A percentile compares a stretch with the other conserved stretches of the same genome.
These are phyloP conservation scores for Pythium phragmitis DNA, from an alignment of 352 stramenopile species.

Conservation along the genomic window DNA sequence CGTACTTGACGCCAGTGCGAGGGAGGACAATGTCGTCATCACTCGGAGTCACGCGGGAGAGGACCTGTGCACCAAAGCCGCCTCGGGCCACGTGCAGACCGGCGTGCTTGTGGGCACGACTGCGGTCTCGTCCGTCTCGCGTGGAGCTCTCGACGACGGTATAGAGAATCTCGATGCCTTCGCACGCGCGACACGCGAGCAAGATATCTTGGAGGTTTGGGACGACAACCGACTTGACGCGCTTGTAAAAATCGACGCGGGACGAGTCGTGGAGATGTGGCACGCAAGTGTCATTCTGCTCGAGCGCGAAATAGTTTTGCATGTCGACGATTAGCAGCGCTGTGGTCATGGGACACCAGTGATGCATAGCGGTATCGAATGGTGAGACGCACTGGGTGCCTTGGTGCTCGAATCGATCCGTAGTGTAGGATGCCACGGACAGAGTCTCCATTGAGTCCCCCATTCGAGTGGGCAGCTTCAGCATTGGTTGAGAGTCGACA, in stretches of 20 bases:
- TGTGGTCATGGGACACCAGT: conserved; percentile 68
- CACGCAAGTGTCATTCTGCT: conserved; percentile 30
- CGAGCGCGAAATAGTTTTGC: conserved; percentile 65
- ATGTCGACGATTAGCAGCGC: conserved; percentile 63
- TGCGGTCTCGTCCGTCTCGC: conserved; percentile 78
- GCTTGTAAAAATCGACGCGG: conserved; percentile 42
- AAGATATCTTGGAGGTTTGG: conserved; percentile 63
- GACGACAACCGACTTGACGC: conserved; percentile 48
- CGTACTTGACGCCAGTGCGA: conserved; percentile 77
- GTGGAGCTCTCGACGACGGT: conserved; percentile 89
- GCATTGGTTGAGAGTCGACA: not conserved
- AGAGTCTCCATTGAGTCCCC: conserved; percentile 19
- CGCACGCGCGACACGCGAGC: conserved; percentile 43
- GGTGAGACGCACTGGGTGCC: not conserved
- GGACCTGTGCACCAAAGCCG: conserved; percentile 70
- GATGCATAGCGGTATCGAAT: conserved; percentile 20
- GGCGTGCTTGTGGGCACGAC: conserved; percentile 84
- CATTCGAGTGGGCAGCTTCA: not conserved
- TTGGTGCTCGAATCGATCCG: conserved; percentile 3
- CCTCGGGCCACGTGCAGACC: conserved; percentile 71
- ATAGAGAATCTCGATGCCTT: conserved; percentile 86
- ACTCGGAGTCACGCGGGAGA: conserved; percentile 42
- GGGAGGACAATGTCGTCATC: conserved; percentile 83
- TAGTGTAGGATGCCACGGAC: conserved; percentile 13
- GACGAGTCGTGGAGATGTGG: conserved; percentile 12